phyloP scores from a whole-genome alignment of 1,284 basidiomycete species.

The Cryptococcus sp. region DNA sequence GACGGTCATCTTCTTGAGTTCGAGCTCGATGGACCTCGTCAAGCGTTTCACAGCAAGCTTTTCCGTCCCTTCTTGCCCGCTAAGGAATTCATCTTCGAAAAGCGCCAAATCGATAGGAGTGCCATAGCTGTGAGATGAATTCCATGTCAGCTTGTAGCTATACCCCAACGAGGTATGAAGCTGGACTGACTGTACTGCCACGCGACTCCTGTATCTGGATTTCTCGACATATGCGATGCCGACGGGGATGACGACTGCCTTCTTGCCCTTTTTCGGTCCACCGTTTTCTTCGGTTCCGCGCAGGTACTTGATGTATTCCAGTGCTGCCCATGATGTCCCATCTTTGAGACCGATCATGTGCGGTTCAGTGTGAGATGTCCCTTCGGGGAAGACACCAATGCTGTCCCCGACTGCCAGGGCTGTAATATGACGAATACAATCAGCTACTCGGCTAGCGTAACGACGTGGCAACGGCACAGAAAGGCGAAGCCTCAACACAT shows the following conservation, averaged over 20 bases:
- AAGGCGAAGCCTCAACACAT: too few species aligned
- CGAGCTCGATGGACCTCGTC: conserved; percentile 70
- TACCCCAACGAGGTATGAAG: too few species aligned
- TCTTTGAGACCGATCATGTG: conserved; percentile 92
- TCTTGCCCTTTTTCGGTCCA: conserved; percentile 52
- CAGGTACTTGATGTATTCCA: conserved; percentile 85
- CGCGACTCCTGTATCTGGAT: conserved; percentile 80
- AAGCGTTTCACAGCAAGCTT: conserved; percentile 84
- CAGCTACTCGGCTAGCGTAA: neutral
- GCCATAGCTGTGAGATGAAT: conserved; percentile 64
- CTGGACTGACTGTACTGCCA: conserved; percentile 55
- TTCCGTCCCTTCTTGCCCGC: conserved; percentile 64
- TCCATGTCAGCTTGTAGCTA: neutral
- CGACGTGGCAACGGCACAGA: neutral
- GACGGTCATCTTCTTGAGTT: conserved; percentile 74
- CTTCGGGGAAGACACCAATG: conserved; percentile 93
- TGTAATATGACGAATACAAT: conserved; percentile 1
- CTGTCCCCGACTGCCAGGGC: conserved; percentile 73
- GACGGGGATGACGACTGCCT: conserved; percentile 71
- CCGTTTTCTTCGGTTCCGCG: conserved; percentile 55
- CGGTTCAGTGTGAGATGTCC: conserved; percentile 73
- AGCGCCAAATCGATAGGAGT: conserved; percentile 72
- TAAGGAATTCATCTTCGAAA: conserved; percentile 77
- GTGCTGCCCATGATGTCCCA: conserved; percentile 90
- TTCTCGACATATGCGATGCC: conserved; percentile 95